phyloP scores from a whole-genome alignment of 2,329 filamentous ascomycete genomes.

The Verticillium tricorpus region DNA sequence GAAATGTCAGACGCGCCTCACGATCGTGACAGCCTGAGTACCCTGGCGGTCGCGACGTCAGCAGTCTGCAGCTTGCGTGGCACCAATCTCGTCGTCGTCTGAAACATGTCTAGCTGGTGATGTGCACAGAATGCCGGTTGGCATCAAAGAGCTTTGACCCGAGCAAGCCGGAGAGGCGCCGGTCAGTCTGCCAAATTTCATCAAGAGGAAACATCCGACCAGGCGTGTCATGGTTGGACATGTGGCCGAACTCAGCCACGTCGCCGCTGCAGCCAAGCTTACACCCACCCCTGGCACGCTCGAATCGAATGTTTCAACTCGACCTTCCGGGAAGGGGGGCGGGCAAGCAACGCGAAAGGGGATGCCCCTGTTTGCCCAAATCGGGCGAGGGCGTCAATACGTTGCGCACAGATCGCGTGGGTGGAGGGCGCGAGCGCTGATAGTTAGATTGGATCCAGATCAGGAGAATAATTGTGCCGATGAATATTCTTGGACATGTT shows the following conservation, averaged over 20 bases:
- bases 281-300: background rate
- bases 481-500: background rate
- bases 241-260: background rate
- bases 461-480: background rate
- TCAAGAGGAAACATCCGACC: background rate
- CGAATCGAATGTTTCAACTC: background rate
- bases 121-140: too few species aligned
- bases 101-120: background rate
- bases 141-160: background rate
- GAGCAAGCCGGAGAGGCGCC: background rate
- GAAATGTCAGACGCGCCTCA: background rate
- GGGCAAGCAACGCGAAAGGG: background rate
- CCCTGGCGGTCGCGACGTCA: background rate
- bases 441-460: background rate
- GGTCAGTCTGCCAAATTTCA: background rate
- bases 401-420: background rate
- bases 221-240: background rate
- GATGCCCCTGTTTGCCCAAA: background rate
- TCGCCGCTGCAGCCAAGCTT: background rate
- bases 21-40: background rate
- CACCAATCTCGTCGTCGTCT: background rate
- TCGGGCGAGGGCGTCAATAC: background rate
- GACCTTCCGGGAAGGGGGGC: background rate
- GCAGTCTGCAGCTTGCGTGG: background rate
- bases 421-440: background rate